phyloP scores from a whole-genome alignment of 202 grass and related monocot genomes.

The Saccharum hybrid region DNA sequence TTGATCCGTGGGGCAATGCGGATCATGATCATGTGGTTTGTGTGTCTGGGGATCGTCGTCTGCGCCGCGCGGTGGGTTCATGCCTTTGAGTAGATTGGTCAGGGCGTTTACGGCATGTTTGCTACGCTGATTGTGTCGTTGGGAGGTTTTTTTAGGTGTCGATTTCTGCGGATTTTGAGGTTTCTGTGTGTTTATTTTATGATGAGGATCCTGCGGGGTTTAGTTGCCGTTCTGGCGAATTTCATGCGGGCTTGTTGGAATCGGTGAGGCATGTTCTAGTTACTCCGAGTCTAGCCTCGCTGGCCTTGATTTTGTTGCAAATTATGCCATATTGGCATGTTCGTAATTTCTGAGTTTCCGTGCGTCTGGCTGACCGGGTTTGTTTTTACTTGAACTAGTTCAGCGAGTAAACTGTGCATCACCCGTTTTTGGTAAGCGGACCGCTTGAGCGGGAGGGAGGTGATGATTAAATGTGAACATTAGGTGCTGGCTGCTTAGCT shows the following conservation, averaged over 20 bases:
- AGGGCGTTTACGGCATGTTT: not conserved
- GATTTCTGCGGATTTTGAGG: conserved; percentile 22
- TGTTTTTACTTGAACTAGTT: conserved; percentile 20
- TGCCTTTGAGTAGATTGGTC: conserved; percentile 19
- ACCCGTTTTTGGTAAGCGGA: not conserved
- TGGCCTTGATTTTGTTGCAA: conserved; percentile 18
- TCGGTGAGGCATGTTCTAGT: not conserved
- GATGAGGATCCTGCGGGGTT: conserved; percentile 1
- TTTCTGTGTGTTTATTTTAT: conserved; percentile 18
- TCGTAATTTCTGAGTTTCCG: conserved; percentile 17
- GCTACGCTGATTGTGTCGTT: not conserved
- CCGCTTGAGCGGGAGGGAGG: not conserved
- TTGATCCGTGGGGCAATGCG: conserved; percentile 40
- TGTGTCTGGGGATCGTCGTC: not conserved
- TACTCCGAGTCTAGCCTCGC: not conserved
- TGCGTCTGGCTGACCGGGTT: not conserved
- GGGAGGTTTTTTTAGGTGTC: not conserved
- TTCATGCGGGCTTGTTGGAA: not conserved
- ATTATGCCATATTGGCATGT: not conserved
- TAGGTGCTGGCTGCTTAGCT: not conserved
- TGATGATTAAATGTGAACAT: conserved; percentile 6
- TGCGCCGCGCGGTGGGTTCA: conserved; percentile 18
- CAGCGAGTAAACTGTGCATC: not conserved
- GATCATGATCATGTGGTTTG: conserved; percentile 45
- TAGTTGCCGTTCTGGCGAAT: not conserved